phyloP scores from a whole-genome alignment of 352 stramenopile species.

The Hyphochytrium catenoides region DNA sequence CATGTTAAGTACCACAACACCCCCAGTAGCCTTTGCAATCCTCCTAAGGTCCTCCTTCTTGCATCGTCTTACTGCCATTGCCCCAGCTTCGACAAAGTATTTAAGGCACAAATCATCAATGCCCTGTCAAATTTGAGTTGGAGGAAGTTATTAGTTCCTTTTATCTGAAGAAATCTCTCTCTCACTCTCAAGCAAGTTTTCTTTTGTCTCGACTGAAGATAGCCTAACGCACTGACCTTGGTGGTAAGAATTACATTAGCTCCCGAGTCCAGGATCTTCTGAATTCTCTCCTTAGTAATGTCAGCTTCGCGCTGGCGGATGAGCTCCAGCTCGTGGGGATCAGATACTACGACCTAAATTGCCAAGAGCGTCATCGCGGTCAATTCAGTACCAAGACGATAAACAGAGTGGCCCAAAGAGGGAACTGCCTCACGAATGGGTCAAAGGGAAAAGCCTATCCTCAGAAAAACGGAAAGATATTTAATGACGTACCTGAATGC shows the following conservation, averaged over 20 bases:
- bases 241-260: constrained; percentile 98
- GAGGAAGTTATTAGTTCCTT: too few species aligned
- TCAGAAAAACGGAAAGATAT: too few species aligned
- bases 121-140: too few species aligned
- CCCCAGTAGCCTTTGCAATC: constrained; percentile 94
- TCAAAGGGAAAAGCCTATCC: too few species aligned
- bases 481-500: constrained; percentile 59
- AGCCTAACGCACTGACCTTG: too few species aligned
- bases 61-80: constrained; percentile 85
- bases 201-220: too few species aligned
- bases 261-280: constrained; percentile 94
- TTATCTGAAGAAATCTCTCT: too few species aligned
- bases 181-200: too few species aligned
- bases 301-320: constrained; percentile 98
- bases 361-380: too few species aligned
- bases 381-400: too few species aligned
- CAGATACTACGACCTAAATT: constrained; percentile 44
- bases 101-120: constrained; percentile 99
- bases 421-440: too few species aligned
- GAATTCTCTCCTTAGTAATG: constrained; percentile 99
- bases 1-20: constrained; percentile 86
- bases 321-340: constrained; percentile 87
- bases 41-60: constrained; percentile 95
- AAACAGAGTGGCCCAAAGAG: too few species aligned
- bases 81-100: constrained; percentile 97